These are phyloP conservation scores for Debaryomycetaceae sp. DNA, from an alignment of 1,139 yeast genomes.

Conservation along the genomic window DNA sequence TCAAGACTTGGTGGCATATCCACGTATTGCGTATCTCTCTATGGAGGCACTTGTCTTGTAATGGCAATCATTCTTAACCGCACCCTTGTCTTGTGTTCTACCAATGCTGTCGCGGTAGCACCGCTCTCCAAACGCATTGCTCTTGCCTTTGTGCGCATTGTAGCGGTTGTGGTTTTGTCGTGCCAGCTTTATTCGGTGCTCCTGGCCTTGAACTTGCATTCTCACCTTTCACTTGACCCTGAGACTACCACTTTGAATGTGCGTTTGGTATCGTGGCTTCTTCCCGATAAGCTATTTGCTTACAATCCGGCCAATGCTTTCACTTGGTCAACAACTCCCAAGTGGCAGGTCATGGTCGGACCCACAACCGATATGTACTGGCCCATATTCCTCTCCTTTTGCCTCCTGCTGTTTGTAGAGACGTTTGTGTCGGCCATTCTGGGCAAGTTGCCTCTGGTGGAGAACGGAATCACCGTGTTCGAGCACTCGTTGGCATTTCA, in stretches of 20 bases:
- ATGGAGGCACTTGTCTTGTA: constrained; percentile 38
- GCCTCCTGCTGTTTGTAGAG: constrained; percentile 59
- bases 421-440: constrained; percentile 53
- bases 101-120: constrained; percentile 27
- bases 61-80: constrained; percentile 59
- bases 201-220: constrained; percentile 21
- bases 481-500: constrained; percentile 69
- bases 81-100: constrained; percentile 55
- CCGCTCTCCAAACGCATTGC: constrained; percentile 4
- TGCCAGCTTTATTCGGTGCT: constrained; percentile 25
- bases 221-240: constrained; percentile 9
- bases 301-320: constrained; percentile 29
- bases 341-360: constrained; percentile 26
- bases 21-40: constrained; percentile 24
- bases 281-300: constrained; percentile 16
- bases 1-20: constrained; percentile 11
- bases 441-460: constrained; percentile 50
- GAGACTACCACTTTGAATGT: background rate
- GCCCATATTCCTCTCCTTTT: constrained; percentile 52
- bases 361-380: constrained; percentile 51
- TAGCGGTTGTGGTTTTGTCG: constrained; percentile 20
- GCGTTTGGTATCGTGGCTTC: constrained; percentile 1
- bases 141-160: constrained; percentile 21
- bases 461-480: constrained; percentile 60
- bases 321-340: constrained; percentile 11